Percentiles rank a stretch among this genome's conserved stretches.
Evolutionary conservation across 768 basidiomycete genomes (phyloP).

Genomic region (Cubamyces lactineus): DNA sequence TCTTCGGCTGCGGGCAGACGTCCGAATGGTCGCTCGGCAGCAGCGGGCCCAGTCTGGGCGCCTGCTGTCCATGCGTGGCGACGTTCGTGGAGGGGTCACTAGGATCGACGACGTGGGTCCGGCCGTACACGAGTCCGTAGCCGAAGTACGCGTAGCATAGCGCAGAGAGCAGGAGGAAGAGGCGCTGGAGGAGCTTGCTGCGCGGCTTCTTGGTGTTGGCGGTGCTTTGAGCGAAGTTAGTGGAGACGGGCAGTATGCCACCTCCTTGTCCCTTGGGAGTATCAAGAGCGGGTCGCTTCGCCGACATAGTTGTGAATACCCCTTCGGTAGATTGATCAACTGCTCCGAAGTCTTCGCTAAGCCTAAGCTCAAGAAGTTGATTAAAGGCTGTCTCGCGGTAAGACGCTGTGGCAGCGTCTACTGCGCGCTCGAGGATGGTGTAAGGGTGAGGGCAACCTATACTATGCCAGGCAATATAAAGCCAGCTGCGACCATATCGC

Average conservation of each 20-base stretch:
- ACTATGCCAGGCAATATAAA: not conserved
- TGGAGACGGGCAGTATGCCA: too few relatives aligned
- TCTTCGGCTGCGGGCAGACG: conserved; percentile 42
- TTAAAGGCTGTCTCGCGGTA: not conserved
- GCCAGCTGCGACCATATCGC: not conserved
- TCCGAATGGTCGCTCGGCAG: conserved; percentile 10
- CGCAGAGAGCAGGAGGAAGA: conserved; percentile 4
- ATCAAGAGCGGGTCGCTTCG: not conserved
- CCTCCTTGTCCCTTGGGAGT: not conserved
- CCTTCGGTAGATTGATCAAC: too few relatives aligned
- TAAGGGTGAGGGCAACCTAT: not conserved
- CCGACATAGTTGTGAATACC: too few relatives aligned
- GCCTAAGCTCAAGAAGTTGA: not conserved
- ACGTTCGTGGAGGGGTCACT: not conserved
- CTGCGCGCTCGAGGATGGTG: not conserved
- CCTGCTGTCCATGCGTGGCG: not conserved
- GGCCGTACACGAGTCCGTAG: not conserved
- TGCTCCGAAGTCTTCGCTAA: not conserved
- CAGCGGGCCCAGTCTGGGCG: not conserved
- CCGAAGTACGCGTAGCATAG: conserved; percentile 5
- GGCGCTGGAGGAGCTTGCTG: conserved; percentile 3
- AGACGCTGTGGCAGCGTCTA: too few relatives aligned
- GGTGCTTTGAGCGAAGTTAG: not conserved
- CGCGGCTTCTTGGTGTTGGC: not conserved
- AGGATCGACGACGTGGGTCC: not conserved